A percentile compares a stretch with the other conserved stretches of the same genome.
These are phyloP conservation scores for Ambrosiella cleistominuta DNA, from an alignment of 2,329 filamentous ascomycete genomes.

Conservation along the genomic window DNA sequence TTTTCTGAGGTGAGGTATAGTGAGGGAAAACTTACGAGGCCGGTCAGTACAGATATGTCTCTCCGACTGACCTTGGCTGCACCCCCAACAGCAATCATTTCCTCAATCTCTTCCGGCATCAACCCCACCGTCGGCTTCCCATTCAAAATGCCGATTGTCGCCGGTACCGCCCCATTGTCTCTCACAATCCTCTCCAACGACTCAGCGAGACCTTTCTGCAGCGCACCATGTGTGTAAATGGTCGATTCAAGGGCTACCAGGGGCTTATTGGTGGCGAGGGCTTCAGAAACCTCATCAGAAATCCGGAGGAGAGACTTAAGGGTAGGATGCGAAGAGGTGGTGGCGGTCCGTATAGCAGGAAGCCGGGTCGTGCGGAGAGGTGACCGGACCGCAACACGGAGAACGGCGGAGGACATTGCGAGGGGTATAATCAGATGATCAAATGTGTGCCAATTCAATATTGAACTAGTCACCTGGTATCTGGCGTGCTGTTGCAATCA, in stretches of 20 bases:
- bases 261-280: slow-evolving; percentile 54
- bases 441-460: background rate
- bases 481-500: too few relatives aligned
- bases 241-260: slow-evolving; percentile 89
- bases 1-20: slow-evolving; percentile 33
- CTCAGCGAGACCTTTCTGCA: slow-evolving; percentile 54
- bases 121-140: slow-evolving; percentile 72
- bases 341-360: background rate
- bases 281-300: slow-evolving; percentile 68
- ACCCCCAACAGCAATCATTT: slow-evolving; percentile 48
- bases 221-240: slow-evolving; percentile 86
- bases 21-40: slow-evolving; percentile 38
- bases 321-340: background rate
- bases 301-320: slow-evolving; percentile 38
- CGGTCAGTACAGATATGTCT: slow-evolving; percentile 68
- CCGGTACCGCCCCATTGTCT: slow-evolving; percentile 64
- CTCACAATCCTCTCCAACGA: slow-evolving; percentile 77
- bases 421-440: background rate
- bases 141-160: slow-evolving; percentile 75
- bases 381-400: background rate
- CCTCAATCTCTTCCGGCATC: slow-evolving; percentile 49
- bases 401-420: background rate
- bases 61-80: slow-evolving; percentile 74
- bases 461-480: too few relatives aligned
- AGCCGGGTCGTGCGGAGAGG: background rate